Conservation (phyloP, 306 rosid genomes). For the Trifolium pratense region DNA sequence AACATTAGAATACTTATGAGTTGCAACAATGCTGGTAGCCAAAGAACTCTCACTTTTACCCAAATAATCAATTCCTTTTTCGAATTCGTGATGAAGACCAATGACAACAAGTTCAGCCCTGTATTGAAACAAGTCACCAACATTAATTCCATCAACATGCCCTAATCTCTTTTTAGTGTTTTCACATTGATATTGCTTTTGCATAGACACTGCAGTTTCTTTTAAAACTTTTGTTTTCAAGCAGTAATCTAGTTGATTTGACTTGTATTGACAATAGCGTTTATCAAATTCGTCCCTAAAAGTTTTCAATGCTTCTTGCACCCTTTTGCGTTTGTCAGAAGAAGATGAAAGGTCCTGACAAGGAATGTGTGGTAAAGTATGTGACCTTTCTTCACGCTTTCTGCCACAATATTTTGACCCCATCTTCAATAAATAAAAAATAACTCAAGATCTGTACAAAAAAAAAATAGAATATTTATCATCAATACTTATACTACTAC, state of each 20-base stretch:
- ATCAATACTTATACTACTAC: not conserved
- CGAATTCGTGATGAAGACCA: constrained; percentile 52
- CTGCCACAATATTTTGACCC: not conserved
- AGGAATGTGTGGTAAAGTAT: not conserved
- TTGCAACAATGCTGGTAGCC: constrained; percentile 55
- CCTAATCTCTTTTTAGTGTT: constrained; percentile 40
- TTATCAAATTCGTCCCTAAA: constrained; percentile 3
- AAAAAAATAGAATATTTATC: not conserved
- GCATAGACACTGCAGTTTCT: constrained; percentile 22
- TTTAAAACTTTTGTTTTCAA: not conserved
- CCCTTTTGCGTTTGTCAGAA: constrained; percentile 20
- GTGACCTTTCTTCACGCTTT: not conserved
- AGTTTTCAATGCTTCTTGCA: constrained; percentile 32
- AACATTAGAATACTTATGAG: constrained; percentile 41
- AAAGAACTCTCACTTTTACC: not conserved
- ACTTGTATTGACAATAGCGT: not conserved
- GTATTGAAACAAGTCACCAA: constrained; percentile 48
- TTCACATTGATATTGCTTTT: constrained; percentile 3
- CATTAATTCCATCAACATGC: constrained; percentile 44
- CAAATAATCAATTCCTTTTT: constrained; percentile 51
- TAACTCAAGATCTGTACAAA: not conserved
- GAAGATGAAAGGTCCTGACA: not conserved
- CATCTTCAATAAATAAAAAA: not conserved
- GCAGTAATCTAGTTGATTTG: not conserved
- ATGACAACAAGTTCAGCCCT: constrained; percentile 45